These are phyloP conservation scores for Sporothrix luriei DNA, from an alignment of 2,329 filamentous ascomycete genomes.

Conservation along the genomic window DNA sequence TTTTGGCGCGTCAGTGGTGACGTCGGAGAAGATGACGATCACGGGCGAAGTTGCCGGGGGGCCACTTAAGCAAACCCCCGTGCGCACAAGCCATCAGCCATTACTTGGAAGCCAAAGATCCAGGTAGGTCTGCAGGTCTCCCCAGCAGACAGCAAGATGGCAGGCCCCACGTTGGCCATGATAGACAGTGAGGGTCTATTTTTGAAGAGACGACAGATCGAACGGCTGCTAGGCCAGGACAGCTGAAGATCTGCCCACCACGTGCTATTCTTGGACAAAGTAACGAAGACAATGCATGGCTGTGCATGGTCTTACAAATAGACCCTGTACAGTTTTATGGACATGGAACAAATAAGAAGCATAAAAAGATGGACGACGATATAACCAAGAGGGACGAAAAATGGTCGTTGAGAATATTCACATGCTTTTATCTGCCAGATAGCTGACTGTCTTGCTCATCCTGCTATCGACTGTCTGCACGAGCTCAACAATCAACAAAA, in stretches of 20 bases:
- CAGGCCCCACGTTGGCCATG: background rate
- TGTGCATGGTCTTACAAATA: background rate
- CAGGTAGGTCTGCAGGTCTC: background rate
- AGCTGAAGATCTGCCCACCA: conserved; percentile 4
- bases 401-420: background rate
- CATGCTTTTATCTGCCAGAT: background rate
- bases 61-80: too few relatives aligned
- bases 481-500: background rate
- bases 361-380: background rate
- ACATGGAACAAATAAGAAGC: too few relatives aligned
- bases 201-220: background rate
- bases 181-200: background rate
- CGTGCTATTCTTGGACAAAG: conserved; percentile 14
- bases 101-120: background rate
- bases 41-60: background rate
- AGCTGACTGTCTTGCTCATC: background rate
- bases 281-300: background rate
- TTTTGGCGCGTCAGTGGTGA: conserved; percentile 21
- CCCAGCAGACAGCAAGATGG: background rate
- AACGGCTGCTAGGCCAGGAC: conserved; percentile 5
- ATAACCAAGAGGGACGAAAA: background rate
- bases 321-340: too few relatives aligned
- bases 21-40: conserved; percentile 22
- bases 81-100: background rate
- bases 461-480: background rate